Base-by-base conservation (phyloP, 495 filamentous ascomycete genomes). In the Paragyromitra xinjiangensis region DNA sequence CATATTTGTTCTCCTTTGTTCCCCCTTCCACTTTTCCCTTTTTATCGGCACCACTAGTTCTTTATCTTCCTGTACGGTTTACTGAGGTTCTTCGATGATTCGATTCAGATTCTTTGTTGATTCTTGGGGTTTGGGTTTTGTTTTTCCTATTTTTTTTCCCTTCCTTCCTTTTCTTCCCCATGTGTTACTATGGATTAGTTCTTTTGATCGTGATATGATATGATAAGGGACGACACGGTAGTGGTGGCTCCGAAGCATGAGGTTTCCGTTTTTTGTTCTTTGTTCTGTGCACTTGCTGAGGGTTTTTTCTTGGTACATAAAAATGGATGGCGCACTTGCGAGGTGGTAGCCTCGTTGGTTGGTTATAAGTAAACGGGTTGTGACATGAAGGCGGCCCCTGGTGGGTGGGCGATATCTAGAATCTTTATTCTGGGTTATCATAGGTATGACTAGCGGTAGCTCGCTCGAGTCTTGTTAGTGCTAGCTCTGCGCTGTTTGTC, bases 141-240 rank as follows among this genome's bases (percentile, higher is more conserved):
- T 48, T 48, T 48, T 48, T 34, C 29, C 29, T 34, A 34, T 34
- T 34, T 53, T 75, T 63, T 34, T 44, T 12, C 37, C 64, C 19
- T 42, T 53, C 42, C 26, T 37, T 39, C 48, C 37, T 26, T 40
- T 55, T 37, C 42, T 65, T 65, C 22, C 42, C 44, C 24, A 29
- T 64, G 66, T 70, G 59, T 75, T 75, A 64, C 58, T 70, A 75
- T 55, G 65, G 58, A 70, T 58, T 51, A 53, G 65, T 51, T 70
- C 59, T 45, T 56, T 70, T 34, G 65, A 64, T 64, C 37, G n/a
- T 44, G 55, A 39, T 62, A 50, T 75, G 72, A 63, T 62, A 63
- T 73, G 62, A 42, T 64, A 40, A 58, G 29, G 70, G 61, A 61
- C 9, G 39, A n/a, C n/a, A 37, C 29, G 34, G 51, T 7, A 24